Percentiles rank a stretch among this genome's conserved stretches.
Conservation (phyloP, 768 basidiomycete genomes). For the Porpolomopsis calyptriformis region DNA sequence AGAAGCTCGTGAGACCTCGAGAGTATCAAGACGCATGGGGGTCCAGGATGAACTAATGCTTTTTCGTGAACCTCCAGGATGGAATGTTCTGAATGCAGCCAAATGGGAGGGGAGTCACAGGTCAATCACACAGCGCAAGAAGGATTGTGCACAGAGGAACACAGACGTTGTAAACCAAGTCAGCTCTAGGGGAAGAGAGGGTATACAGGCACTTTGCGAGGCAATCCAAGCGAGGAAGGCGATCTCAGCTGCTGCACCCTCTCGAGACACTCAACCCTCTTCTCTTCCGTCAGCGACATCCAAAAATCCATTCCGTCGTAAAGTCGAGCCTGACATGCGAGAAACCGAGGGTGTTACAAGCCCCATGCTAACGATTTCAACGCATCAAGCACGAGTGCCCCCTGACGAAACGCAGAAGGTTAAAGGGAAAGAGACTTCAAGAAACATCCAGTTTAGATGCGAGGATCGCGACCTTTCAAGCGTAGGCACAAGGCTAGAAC, state of each 20-base stretch:
- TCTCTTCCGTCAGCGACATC: neutral
- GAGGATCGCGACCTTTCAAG: too few species aligned
- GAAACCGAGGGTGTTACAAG: neutral
- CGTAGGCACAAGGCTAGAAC: too few species aligned
- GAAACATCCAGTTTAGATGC: too few species aligned
- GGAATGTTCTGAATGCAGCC: constrained; percentile 18
- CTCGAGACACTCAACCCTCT: neutral
- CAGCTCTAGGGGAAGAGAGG: neutral
- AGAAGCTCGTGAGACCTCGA: neutral
- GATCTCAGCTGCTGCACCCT: neutral
- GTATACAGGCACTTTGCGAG: constrained; percentile 1
- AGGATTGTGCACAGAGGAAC: neutral
- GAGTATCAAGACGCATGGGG: neutral
- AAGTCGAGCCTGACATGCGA: neutral
- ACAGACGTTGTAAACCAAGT: neutral
- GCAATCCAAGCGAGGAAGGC: neutral
- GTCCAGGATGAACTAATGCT: constrained; percentile 23
- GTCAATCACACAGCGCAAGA: neutral
- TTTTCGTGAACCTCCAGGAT: constrained; percentile 29
- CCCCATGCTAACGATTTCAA: neutral
- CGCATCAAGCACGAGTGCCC: too few species aligned
- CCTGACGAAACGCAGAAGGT: too few species aligned
- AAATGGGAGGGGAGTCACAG: neutral
- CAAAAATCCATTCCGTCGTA: neutral
- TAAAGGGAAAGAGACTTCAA: too few species aligned